phyloP scores from a whole-genome alignment of 768 basidiomycete species.

The Rossbeevera mucosa region DNA sequence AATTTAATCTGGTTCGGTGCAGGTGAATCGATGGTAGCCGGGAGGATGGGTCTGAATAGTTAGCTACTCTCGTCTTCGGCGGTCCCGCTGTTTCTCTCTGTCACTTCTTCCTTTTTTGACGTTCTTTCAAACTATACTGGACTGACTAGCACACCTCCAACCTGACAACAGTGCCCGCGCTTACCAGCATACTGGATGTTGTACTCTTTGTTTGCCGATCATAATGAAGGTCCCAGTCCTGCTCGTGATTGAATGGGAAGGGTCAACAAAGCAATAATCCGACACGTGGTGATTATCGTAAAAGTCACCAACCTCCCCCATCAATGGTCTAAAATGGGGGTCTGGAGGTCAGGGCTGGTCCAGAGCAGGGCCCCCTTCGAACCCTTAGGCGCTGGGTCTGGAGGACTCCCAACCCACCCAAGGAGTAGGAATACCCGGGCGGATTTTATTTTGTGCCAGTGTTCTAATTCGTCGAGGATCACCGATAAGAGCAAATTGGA shows the following conservation, averaged over 20 bases:
- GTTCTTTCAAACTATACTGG: constrained; percentile 41
- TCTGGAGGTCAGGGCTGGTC: constrained; percentile 79
- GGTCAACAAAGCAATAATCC: constrained; percentile 43
- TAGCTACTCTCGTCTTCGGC: constrained; percentile 71
- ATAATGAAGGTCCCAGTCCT: background rate
- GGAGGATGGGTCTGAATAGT: constrained; percentile 58
- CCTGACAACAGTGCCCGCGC: constrained; percentile 76
- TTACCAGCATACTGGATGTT: constrained; percentile 72
- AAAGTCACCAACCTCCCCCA: constrained; percentile 42
- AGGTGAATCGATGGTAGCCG: constrained; percentile 15
- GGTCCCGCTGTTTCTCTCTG: constrained; percentile 64
- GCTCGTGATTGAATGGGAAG: too few species aligned
- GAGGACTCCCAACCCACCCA: constrained; percentile 79
- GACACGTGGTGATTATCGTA: background rate
- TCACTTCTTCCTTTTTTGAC: background rate
- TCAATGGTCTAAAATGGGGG: constrained; percentile 99
- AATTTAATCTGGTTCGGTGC: constrained; percentile 14
- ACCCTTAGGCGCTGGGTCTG: constrained; percentile 90
- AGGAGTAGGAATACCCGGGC: constrained; percentile 57
- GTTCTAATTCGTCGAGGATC: background rate
- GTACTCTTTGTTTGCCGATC: constrained; percentile 77
- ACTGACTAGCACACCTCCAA: constrained; percentile 84
- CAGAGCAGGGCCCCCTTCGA: constrained; percentile 83
- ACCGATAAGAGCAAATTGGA: background rate
- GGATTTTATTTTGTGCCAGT: background rate